phyloP scores from a whole-genome alignment of 2,329 filamentous ascomycete species.

The Myriangium duriaei region DNA sequence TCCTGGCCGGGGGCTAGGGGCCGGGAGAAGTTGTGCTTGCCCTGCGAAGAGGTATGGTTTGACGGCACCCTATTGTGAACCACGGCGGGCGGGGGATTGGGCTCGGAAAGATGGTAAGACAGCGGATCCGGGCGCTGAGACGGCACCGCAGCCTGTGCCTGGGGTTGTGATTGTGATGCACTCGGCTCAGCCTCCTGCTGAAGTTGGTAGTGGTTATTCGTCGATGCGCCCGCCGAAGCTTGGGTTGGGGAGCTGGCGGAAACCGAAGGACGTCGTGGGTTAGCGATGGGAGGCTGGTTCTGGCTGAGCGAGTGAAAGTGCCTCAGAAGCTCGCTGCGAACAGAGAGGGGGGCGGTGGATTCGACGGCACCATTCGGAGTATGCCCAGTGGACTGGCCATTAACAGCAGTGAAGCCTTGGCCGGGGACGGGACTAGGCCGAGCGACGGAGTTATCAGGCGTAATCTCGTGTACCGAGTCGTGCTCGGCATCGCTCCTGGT shows the following conservation, averaged over 20 bases:
- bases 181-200: conserved; percentile 3
- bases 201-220: conserved; percentile 3
- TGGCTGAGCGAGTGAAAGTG: conserved; percentile 51
- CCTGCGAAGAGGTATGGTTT: not conserved
- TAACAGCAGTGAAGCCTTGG: conserved; percentile 46
- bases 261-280: conserved; percentile 16
- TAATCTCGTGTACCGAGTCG: conserved; percentile 14
- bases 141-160: not conserved
- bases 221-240: not conserved
- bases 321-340: conserved; percentile 47
- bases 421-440: conserved; percentile 1
- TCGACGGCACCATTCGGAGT: conserved; percentile 18
- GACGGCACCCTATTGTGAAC: not conserved
- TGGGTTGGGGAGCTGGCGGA: conserved; percentile 7
- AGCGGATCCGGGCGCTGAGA: conserved; percentile 4
- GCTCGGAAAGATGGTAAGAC: not conserved
- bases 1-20: conserved; percentile 24
- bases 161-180: not conserved
- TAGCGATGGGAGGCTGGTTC: conserved; percentile 24
- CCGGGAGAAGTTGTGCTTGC: conserved; percentile 26
- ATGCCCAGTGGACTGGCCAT: conserved; percentile 22
- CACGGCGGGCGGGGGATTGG: not conserved
- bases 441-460: conserved; percentile 1
- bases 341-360: conserved; percentile 35
- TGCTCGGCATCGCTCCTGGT: conserved; percentile 17